These are phyloP conservation scores for Macroventuria anomochaeta DNA, from an alignment of 2,329 filamentous ascomycete genomes.

Conservation along the genomic window DNA sequence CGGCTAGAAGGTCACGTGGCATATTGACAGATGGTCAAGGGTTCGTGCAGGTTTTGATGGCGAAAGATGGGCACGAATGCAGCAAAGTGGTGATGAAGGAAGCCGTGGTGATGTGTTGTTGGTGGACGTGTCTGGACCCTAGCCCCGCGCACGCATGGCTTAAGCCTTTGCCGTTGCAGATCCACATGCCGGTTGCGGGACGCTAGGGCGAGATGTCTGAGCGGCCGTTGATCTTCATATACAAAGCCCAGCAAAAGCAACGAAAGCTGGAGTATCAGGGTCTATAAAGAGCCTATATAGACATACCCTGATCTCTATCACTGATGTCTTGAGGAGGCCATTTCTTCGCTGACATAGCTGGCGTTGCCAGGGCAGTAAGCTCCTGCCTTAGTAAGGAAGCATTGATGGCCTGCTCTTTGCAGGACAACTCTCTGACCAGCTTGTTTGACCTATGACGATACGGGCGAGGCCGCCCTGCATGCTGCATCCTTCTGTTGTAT, in stretches of 20 bases:
- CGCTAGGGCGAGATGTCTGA: conserved; percentile 10
- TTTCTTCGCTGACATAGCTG: background rate
- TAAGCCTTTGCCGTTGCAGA: conserved; percentile 18
- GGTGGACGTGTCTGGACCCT: conserved; percentile 26
- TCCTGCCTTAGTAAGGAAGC: background rate
- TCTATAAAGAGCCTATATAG: background rate
- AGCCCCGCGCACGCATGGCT: conserved; percentile 15
- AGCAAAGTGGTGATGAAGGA: conserved; percentile 17
- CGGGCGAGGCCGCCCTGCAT: conserved; percentile 21
- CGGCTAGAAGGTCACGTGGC: conserved; percentile 53
- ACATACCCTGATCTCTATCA: background rate
- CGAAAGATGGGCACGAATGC: conserved; percentile 12
- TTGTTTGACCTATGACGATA: conserved; percentile 1
- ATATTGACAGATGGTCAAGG: conserved; percentile 37
- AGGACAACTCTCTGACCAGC: background rate
- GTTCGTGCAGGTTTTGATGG: conserved; percentile 3
- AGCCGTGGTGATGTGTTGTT: conserved; percentile 19
- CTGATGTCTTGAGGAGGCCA: background rate
- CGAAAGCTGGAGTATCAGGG: background rate
- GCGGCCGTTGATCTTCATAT: conserved; percentile 4
- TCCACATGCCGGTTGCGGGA: conserved; percentile 5
- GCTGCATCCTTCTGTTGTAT: conserved; percentile 21
- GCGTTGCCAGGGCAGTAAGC: background rate
- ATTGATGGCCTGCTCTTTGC: background rate
- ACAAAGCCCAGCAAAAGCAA: conserved; percentile 3